These are phyloP conservation scores for Rubus idaeus DNA, from an alignment of 306 rosid species.

Conservation along the genomic window DNA sequence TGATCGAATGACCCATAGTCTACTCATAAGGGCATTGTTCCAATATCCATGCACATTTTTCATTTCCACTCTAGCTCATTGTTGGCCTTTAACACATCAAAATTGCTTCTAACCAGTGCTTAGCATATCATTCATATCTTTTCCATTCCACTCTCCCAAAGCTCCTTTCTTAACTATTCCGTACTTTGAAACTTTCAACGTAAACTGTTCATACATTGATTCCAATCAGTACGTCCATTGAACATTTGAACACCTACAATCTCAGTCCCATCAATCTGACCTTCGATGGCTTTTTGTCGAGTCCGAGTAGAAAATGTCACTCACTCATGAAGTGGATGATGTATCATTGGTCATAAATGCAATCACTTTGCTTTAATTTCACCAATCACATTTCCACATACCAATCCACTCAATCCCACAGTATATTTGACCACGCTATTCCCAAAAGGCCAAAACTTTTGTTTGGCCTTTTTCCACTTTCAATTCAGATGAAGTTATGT, in stretches of 20 bases:
- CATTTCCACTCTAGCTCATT: background rate
- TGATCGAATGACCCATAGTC: background rate
- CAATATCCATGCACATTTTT: background rate
- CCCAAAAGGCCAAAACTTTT: background rate
- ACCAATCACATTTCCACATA: slow-evolving; percentile 12
- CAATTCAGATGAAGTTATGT: background rate
- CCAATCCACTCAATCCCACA: slow-evolving; percentile 6
- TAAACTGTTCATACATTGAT: background rate
- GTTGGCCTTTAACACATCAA: background rate
- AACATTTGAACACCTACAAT: background rate
- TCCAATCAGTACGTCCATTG: background rate
- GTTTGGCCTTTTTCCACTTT: background rate
- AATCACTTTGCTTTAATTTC: slow-evolving; percentile 6
- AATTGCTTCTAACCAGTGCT: background rate
- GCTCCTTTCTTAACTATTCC: background rate
- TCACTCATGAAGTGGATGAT: slow-evolving; percentile 21
- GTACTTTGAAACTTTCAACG: background rate
- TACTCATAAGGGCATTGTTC: background rate
- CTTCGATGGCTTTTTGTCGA: background rate
- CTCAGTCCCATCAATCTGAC: slow-evolving; percentile 6
- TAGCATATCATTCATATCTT: background rate
- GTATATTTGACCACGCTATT: background rate
- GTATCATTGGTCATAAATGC: slow-evolving; percentile 30
- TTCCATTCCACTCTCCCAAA: background rate
- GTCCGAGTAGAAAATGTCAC: background rate